These are phyloP conservation scores for Diaporthe aspalathi DNA, from an alignment of 2,329 filamentous ascomycete species.

Conservation along the genomic window DNA sequence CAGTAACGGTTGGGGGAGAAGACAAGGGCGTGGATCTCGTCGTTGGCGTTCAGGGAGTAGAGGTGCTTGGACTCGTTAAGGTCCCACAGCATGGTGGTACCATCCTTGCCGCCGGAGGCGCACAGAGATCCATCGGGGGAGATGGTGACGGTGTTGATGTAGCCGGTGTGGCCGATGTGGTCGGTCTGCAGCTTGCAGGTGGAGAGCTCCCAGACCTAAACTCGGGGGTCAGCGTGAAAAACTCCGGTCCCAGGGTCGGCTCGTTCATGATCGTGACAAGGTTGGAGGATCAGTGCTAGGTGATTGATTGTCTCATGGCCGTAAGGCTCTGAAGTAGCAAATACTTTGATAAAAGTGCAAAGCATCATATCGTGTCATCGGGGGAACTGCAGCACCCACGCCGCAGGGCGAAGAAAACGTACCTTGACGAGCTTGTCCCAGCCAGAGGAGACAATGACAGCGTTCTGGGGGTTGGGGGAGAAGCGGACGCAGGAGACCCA, in stretches of 20 bases:
- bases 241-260: neutral
- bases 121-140: constrained; percentile 99
- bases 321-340: constrained; percentile 99
- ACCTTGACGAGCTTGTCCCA: constrained; percentile 99
- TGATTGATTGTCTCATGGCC: constrained; percentile 98
- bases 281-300: constrained; percentile 80
- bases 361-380: constrained; percentile 78
- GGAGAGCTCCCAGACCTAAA: constrained; percentile 98
- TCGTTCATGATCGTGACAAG: neutral
- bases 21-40: constrained; percentile 99
- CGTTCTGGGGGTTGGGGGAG: constrained; percentile 99
- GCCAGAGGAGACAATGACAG: constrained; percentile 96
- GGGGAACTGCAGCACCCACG: constrained; percentile 48
- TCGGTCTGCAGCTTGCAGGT: constrained; percentile 99
- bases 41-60: constrained; percentile 98
- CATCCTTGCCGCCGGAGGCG: constrained; percentile 99
- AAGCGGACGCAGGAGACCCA: constrained; percentile 99
- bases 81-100: constrained; percentile 99
- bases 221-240: constrained; percentile 44
- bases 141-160: constrained; percentile 99
- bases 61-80: constrained; percentile 99
- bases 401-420: constrained; percentile 56
- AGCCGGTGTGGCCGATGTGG: constrained; percentile 99
- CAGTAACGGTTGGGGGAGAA: constrained; percentile 99
- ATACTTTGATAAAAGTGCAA: constrained; percentile 87